Evolutionary conservation across 169 alveolate species (phyloP), one percentile per base, ranked within the genome.

Genomic region (Plasmodium cynomolgi): DNA sequence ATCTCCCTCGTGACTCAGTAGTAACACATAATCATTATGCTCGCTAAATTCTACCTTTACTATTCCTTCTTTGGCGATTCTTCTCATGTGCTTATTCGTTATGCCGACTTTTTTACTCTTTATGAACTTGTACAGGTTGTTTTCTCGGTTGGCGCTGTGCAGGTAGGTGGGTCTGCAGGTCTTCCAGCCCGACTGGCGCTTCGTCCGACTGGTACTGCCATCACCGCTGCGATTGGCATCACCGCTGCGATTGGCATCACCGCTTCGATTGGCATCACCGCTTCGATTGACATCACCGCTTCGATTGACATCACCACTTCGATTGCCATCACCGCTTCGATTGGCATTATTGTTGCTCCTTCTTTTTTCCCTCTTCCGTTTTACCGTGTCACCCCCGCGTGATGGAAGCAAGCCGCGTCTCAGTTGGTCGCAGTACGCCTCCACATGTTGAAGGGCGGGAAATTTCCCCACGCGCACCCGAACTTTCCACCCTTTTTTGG

Each of bases 11-110:
- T 56, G 33, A 26, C 82, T 56, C 26, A 91, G 47, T 29, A 91
- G 47, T 31, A 83, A 81, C 15, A 91, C 34, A 83, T 91, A 91
- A 91, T 91, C 95, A 82, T 91, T 91, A 41, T 91, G 88, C 39
- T 62, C 26, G 79, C 79, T 72, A 54, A 91, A 91, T 73, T 72
- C 92, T 33, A 82, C 95, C 37, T 83, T 91, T 50, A n/a, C 37
- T 6, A 91, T 83, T 23, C 95, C 95, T 72, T 91, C 39, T 31
- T 72, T 91, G 84, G 23, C 34, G 39, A 91, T 81, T 72, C 91
- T 20, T 74, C 58, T 47, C 33, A 33, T 74, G 79, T 81, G 62
- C 4, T 71, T 82, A 41, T 90, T 90, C 17, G 31, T 90, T 90
- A 8, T 20, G 56, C 47, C 62, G 6, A 44, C 7, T 81, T 82